A percentile compares a stretch with the other conserved stretches of the same genome.
phyloP scores from a whole-genome alignment of 164 flowering plant genomes.

The Brasenia schreberi region DNA sequence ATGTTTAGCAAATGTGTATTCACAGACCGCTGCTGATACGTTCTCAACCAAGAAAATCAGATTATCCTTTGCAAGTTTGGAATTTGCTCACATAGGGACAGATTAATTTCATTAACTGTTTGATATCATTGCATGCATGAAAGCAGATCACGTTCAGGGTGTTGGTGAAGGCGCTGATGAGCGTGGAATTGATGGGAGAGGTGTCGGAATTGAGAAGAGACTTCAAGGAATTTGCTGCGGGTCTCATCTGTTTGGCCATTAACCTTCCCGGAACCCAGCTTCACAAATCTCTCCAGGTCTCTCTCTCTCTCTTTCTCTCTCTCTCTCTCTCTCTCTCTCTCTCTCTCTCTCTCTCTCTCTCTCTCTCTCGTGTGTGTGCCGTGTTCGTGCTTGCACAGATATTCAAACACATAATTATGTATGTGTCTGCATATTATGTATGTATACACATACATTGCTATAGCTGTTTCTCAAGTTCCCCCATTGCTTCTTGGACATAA shows the following conservation, averaged over 20 bases:
- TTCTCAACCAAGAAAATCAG: not conserved
- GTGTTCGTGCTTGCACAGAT: too few relatives aligned
- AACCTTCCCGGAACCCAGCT: constrained; percentile 78
- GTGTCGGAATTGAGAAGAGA: constrained; percentile 50
- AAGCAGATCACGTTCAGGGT: constrained; percentile 66
- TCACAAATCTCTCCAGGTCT: constrained; percentile 57
- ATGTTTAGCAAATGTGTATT: too few relatives aligned
- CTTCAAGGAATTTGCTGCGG: constrained; percentile 67
- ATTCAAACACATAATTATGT: too few relatives aligned
- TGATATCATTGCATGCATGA: too few relatives aligned
- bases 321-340: too few relatives aligned
- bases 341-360: too few relatives aligned
- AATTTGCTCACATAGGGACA: not conserved
- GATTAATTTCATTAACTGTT: not conserved
- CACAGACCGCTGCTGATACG: not conserved
- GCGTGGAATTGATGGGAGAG: constrained; percentile 64
- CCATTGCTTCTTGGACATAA: too few relatives aligned
- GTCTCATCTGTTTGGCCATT: constrained; percentile 72
- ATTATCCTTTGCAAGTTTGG: not conserved
- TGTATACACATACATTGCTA: too few relatives aligned
- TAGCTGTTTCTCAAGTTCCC: too few relatives aligned
- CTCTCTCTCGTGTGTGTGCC: too few relatives aligned
- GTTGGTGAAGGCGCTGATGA: constrained; percentile 61
- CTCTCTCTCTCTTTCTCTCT: too few relatives aligned
- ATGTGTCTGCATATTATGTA: too few relatives aligned